Percentiles rank a stretch among this genome's conserved stretches.
Evolutionary conservation across 306 rosid genomes (phyloP).

Genomic region (Erythrophleum fordii): DNA sequence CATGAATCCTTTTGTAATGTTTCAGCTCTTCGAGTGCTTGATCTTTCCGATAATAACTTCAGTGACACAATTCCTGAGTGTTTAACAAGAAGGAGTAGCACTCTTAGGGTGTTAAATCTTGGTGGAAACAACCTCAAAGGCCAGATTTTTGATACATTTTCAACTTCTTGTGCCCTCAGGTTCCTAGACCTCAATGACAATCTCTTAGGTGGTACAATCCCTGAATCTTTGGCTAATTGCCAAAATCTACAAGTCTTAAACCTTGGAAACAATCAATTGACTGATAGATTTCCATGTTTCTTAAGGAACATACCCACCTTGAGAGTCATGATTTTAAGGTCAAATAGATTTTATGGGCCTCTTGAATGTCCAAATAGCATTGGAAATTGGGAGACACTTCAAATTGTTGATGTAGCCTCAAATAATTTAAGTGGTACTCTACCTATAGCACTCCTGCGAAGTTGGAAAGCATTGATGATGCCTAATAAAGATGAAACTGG

Average conservation of each 20-base stretch:
- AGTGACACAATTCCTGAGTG: conserved; percentile 38
- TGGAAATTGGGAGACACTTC: conserved; percentile 30
- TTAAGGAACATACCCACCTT: background rate
- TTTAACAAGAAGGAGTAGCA: background rate
- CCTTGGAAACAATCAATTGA: conserved; percentile 3
- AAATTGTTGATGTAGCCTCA: conserved; percentile 32
- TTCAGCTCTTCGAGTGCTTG: conserved; percentile 33
- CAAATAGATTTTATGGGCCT: background rate
- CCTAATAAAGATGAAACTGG: background rate
- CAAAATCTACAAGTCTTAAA: background rate
- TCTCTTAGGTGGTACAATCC: background rate
- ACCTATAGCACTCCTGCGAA: background rate
- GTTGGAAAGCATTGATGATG: conserved; percentile 31
- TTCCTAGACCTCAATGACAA: conserved; percentile 37
- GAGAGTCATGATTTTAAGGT: background rate
- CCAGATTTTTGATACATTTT: conserved; percentile 4
- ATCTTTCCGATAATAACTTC: conserved; percentile 44
- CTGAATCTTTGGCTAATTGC: background rate
- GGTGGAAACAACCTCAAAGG: conserved; percentile 35
- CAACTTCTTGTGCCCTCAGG: conserved; percentile 17
- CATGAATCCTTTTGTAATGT: conserved; percentile 35
- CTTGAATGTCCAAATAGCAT: background rate
- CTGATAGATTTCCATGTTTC: background rate
- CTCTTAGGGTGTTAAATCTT: conserved; percentile 27
- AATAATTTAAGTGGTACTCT: conserved; percentile 35